A percentile compares a stretch with the other conserved stretches of the same genome.
These are phyloP conservation scores for Lodderomyces elongisporus DNA, from an alignment of 1,139 yeast species.

Conservation along the genomic window DNA sequence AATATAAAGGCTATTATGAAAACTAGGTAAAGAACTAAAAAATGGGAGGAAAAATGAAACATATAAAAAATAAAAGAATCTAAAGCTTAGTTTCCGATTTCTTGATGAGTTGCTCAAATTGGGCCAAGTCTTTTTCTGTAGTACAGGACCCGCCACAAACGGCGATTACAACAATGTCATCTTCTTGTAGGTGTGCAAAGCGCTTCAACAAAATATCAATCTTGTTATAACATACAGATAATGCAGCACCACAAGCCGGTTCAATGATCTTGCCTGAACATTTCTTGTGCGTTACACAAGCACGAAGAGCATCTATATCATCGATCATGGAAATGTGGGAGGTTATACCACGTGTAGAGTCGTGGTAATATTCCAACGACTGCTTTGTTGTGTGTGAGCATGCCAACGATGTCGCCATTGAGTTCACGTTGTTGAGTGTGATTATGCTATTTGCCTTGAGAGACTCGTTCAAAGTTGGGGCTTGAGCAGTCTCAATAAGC, in stretches of 20 bases:
- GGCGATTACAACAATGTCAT: conserved; percentile 52
- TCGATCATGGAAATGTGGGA: conserved; percentile 45
- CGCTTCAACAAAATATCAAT: conserved; percentile 26
- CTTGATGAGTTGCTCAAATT: conserved; percentile 9
- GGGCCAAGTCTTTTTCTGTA: conserved; percentile 14
- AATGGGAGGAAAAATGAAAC: no score
- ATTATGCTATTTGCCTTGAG: conserved; percentile 43
- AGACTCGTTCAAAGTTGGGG: conserved; percentile 52
- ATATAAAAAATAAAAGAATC: no score
- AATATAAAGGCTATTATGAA: no score
- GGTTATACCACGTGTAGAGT: conserved; percentile 19
- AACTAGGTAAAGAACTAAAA: no score
- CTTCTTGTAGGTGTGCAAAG: conserved; percentile 29
- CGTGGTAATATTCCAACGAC: conserved; percentile 38
- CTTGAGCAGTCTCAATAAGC: conserved; percentile 57
- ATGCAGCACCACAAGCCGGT: conserved; percentile 74
- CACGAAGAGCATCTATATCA: conserved; percentile 51
- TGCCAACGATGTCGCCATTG: conserved; percentile 60
- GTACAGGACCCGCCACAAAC: conserved; percentile 66
- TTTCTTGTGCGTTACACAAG: conserved; percentile 46
- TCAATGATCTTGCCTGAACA: conserved; percentile 52
- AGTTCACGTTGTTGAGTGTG: conserved; percentile 39
- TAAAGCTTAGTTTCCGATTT: conserved; percentile 14
- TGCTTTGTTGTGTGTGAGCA: conserved; percentile 49
- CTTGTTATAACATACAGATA: conserved; percentile 45